Conservation (phyloP, 345 rosid species). For the rapeseed (Brassica napus) region DNA sequence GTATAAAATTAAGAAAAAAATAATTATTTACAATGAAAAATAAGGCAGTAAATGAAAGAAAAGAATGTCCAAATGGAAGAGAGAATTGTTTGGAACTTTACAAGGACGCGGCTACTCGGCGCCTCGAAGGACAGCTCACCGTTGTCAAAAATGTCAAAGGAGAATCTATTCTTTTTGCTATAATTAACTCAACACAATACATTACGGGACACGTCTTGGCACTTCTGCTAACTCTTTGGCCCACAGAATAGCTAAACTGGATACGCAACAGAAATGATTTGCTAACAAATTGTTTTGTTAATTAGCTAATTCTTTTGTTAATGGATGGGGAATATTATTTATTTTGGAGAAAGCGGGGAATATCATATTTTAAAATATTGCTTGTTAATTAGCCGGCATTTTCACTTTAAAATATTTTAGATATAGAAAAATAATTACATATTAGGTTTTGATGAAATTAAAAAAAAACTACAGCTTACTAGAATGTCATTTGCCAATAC, state of each 20-base stretch:
- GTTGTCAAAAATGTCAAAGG: constrained; percentile 31
- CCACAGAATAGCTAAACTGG: constrained; percentile 21
- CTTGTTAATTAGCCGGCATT: background rate
- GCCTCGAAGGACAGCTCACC: constrained; percentile 27
- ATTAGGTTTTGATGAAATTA: background rate
- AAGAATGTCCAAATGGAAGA: background rate
- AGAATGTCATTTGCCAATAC: background rate
- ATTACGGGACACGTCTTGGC: constrained; percentile 23
- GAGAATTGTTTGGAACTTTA: constrained; percentile 13
- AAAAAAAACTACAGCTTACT: background rate
- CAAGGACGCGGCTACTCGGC: constrained; percentile 43
- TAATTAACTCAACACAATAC: background rate
- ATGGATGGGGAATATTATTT: background rate
- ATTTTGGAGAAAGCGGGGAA: background rate
- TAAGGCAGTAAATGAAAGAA: background rate
- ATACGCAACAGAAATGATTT: constrained; percentile 2
- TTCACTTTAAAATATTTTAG: background rate
- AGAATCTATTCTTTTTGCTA: constrained; percentile 26
- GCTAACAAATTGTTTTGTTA: background rate
- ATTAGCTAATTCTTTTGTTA: background rate
- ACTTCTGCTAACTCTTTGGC: background rate
- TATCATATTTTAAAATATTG: background rate
- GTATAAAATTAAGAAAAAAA: too few relatives aligned
- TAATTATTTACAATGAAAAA: too few relatives aligned
- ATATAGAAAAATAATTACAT: background rate